Base-by-base conservation (phyloP, 2,329 filamentous ascomycete genomes). In the Graphilbum fragrans region DNA sequence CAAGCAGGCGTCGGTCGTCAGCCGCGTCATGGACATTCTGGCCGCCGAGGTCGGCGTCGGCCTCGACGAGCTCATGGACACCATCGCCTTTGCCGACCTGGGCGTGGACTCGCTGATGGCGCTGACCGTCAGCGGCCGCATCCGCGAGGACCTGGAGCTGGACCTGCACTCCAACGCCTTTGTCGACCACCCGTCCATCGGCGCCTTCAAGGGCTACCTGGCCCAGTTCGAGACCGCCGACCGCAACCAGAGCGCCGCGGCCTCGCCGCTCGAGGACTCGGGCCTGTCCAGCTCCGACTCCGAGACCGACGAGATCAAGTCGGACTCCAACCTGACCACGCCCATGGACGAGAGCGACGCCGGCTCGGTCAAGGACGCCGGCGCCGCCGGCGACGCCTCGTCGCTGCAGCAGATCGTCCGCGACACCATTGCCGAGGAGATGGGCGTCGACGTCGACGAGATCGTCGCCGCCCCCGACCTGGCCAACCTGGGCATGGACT, bases 391-490 rank as follows among this genome's bases (percentile, higher is more conserved):
- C 43, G 48, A 54, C 20, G 55, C 51, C 19, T 35, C 44, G 9
- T 17, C 32, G 53, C 53, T 72, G 31, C 61, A 68, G 61, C 52
- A 65, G 54, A 56, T 70, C 50, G 68, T 83, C 37, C 76, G 80
- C 56, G 69, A 72, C 41, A 82, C 79, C 42, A 77, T 85, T 47
- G 74, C 79, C n/a, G 66, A 70, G 31, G 80, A 85, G 57, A 82
- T 84, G 70, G 77, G 77, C 43, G 74, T 84, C n/a, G 73, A 79
- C 20, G 64, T 80, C 11, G 73, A 77, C 23, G 79, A 84, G 50
- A 64, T 77, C 23, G 56, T 70, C 3, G 68, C 69, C 19, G 67
- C 68, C 1, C 66, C 68, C 1, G 68, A 74, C 47, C 60, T 77
- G 41, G 66, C 67, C n/a, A 67, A 69, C 3, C 58, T 76, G 12